Evolutionary conservation across 208 protist species (phyloP).

Genomic region (Vickermania ingenoplastis): DNA sequence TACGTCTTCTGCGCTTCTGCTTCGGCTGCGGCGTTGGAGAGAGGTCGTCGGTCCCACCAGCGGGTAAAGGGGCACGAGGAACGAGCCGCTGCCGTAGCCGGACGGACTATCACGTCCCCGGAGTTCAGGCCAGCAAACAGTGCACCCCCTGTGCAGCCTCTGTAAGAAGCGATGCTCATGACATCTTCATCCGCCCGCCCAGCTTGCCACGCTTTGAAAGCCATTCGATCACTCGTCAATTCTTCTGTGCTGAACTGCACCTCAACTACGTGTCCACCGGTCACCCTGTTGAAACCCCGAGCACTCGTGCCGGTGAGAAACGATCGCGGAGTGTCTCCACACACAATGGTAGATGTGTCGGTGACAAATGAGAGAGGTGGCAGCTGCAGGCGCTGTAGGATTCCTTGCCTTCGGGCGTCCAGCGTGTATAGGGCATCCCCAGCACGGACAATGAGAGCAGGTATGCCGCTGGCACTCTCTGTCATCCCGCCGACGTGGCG

Average conservation of each 20-base stretch:
- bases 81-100: slow-evolving; percentile 5
- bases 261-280: slow-evolving; percentile 60
- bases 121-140: slow-evolving; percentile 52
- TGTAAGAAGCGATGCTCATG: slow-evolving; percentile 32
- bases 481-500: slow-evolving; percentile 59
- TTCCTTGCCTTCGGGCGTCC: no score
- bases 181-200: slow-evolving; percentile 47
- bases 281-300: slow-evolving; percentile 23
- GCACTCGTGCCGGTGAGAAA: slow-evolving; percentile 52
- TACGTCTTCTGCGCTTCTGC: no score
- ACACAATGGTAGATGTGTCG: slow-evolving; percentile 33
- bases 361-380: slow-evolving; percentile 19
- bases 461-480: slow-evolving; percentile 23
- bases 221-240: background rate
- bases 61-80: no score
- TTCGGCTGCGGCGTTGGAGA: no score
- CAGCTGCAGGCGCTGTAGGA: background rate
- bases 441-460: slow-evolving; percentile 37
- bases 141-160: slow-evolving; percentile 18
- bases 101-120: slow-evolving; percentile 45
- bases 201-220: slow-evolving; percentile 18
- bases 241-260: slow-evolving; percentile 12
- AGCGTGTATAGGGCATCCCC: slow-evolving; percentile 27
- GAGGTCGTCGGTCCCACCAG: no score
- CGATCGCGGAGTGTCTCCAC: slow-evolving; percentile 2